These are phyloP conservation scores for Eucalyptus virginea DNA, from an alignment of 345 rosid species.

Conservation along the genomic window DNA sequence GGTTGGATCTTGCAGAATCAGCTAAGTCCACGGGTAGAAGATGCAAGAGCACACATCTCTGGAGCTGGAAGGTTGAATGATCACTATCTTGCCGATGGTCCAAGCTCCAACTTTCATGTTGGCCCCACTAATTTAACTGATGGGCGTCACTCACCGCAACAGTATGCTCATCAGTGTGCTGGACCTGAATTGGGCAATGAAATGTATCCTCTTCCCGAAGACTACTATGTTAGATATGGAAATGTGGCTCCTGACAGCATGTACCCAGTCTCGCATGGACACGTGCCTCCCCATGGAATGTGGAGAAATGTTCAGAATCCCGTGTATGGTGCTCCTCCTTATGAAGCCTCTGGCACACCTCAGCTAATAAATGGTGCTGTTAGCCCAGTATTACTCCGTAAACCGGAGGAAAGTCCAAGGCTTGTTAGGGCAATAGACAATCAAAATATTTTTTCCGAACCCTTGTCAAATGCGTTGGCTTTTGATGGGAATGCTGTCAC, in stretches of 20 bases:
- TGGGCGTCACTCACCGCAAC: slow-evolving; percentile 31
- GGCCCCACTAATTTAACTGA: slow-evolving; percentile 43
- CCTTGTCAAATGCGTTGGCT: background rate
- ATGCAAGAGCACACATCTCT: slow-evolving; percentile 40
- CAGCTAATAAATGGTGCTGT: slow-evolving; percentile 39
- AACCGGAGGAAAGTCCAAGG: slow-evolving; percentile 37
- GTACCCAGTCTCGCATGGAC: slow-evolving; percentile 43
- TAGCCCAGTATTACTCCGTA: slow-evolving; percentile 29
- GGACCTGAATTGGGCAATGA: slow-evolving; percentile 57
- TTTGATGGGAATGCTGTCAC: background rate
- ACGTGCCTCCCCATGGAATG: slow-evolving; percentile 26
- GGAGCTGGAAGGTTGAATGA: slow-evolving; percentile 65
- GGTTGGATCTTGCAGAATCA: slow-evolving; percentile 71
- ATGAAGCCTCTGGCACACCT: slow-evolving; percentile 29
- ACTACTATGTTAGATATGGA: slow-evolving; percentile 35
- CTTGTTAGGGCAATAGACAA: slow-evolving; percentile 4
- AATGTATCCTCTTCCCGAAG: slow-evolving; percentile 46
- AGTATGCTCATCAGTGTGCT: slow-evolving; percentile 30
- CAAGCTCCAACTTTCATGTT: slow-evolving; percentile 43
- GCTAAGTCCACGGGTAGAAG: slow-evolving; percentile 48
- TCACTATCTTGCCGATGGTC: slow-evolving; percentile 47
- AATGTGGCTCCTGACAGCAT: slow-evolving; percentile 40
- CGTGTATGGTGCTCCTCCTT: slow-evolving; percentile 30
- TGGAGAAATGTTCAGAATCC: slow-evolving; percentile 67
- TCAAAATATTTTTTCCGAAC: background rate